These are phyloP conservation scores for Lecanoromycetidae sp. DNA, from an alignment of 2,329 filamentous ascomycete genomes.

Conservation along the genomic window DNA sequence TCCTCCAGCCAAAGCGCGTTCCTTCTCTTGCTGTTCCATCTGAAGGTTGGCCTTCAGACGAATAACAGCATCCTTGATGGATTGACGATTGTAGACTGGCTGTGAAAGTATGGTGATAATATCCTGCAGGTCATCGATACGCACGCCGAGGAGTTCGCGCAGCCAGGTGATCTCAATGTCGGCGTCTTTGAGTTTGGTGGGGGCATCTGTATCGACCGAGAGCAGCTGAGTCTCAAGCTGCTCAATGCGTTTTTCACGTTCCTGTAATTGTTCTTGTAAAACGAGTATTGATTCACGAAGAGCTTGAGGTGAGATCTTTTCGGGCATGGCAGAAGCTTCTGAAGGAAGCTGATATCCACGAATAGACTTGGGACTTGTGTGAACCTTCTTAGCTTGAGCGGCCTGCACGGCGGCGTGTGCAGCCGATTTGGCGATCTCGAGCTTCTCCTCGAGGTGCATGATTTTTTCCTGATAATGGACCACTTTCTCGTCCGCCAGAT, in stretches of 20 bases:
- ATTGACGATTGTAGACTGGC: slow-evolving; percentile 62
- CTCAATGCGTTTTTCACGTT: slow-evolving; percentile 82
- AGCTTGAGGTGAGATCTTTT: slow-evolving; percentile 88
- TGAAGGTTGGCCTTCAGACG: slow-evolving; percentile 86
- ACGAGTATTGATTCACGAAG: slow-evolving; percentile 93
- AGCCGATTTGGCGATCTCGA: slow-evolving; percentile 79
- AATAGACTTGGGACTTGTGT: slow-evolving; percentile 25
- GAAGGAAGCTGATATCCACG: slow-evolving; percentile 32
- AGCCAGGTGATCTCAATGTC: slow-evolving; percentile 94
- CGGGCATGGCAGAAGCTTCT: slow-evolving; percentile 44
- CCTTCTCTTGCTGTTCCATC: slow-evolving; percentile 95
- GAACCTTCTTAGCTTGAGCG: slow-evolving; percentile 46
- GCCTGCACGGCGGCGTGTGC: slow-evolving; percentile 72
- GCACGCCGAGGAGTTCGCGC: slow-evolving; percentile 79
- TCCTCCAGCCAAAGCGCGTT: slow-evolving; percentile 66
- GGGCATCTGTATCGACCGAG: slow-evolving; percentile 61
- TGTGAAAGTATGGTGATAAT: slow-evolving; percentile 69
- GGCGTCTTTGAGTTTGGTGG: slow-evolving; percentile 73
- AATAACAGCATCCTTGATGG: slow-evolving; percentile 81
- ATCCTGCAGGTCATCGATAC: slow-evolving; percentile 83
- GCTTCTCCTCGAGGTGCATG: slow-evolving; percentile 72
- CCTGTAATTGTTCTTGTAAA: slow-evolving; percentile 89
- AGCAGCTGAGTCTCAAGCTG: slow-evolving; percentile 62
- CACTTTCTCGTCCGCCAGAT: slow-evolving; percentile 70
- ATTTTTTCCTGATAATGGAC: slow-evolving; percentile 80